These are phyloP conservation scores for Aspergillus sp. DNA, from an alignment of 2,329 filamentous ascomycete genomes.

Conservation along the genomic window DNA sequence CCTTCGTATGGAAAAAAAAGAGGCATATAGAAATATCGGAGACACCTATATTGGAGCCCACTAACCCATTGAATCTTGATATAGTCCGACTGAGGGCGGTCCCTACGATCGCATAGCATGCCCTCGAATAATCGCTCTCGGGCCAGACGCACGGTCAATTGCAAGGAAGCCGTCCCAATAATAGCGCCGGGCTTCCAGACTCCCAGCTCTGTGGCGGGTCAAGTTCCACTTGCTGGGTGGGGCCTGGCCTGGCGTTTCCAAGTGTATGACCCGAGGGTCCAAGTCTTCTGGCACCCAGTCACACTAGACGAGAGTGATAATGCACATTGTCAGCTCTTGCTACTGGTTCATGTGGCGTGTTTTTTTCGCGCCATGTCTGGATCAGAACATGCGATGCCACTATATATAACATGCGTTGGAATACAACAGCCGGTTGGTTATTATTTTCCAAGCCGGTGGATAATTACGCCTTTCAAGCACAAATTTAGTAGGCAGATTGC, in stretches of 20 bases:
- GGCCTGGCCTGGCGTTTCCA: background rate
- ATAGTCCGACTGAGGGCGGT: background rate
- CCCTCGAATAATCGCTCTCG: background rate
- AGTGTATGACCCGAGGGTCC: background rate
- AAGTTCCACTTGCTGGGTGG: conserved; percentile 2
- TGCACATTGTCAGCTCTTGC: background rate
- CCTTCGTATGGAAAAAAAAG: background rate
- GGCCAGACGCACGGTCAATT: background rate
- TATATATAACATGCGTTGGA: conserved; percentile 1
- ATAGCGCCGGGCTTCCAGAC: background rate
- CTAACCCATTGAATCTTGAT: background rate
- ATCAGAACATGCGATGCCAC: background rate
- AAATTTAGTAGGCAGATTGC: background rate
- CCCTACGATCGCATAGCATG: background rate
- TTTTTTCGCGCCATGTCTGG: background rate
- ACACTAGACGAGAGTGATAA: background rate
- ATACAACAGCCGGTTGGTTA: conserved; percentile 1
- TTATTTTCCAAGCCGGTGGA: background rate
- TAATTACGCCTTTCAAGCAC: background rate
- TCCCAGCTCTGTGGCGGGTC: background rate
- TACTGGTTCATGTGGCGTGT: background rate
- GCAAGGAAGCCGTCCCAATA: background rate
- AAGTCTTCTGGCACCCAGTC: background rate
- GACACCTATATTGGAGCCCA: background rate
- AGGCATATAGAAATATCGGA: background rate